These are phyloP conservation scores for Microascus cirrosus DNA, from an alignment of 2,329 filamentous ascomycete species.

Conservation along the genomic window DNA sequence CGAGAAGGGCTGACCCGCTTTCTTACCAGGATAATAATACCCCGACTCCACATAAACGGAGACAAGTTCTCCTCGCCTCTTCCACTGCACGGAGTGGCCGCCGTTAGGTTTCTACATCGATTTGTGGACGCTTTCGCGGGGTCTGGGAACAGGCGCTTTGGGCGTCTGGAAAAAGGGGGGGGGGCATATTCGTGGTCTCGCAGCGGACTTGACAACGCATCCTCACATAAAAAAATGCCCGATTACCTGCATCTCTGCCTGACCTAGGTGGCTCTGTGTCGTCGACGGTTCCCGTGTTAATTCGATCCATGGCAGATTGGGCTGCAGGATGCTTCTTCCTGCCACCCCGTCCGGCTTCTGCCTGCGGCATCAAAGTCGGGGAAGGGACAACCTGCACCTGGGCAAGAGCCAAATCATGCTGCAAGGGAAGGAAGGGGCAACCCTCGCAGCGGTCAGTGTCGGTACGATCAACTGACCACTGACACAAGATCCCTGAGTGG, in stretches of 20 bases:
- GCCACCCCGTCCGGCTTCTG: background rate
- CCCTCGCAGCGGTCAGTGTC: background rate
- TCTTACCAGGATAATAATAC: background rate
- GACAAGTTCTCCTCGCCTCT: background rate
- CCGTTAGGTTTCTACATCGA: background rate
- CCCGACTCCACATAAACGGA: background rate
- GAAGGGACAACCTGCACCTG: background rate
- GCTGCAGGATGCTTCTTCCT: background rate
- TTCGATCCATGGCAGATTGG: background rate
- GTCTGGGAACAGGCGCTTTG: background rate
- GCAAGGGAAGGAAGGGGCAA: background rate
- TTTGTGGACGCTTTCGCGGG: background rate
- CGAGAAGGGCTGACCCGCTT: background rate
- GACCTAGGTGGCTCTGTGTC: background rate
- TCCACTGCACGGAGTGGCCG: background rate
- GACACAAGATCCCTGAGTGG: background rate
- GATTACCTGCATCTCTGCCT: conserved; percentile 7
- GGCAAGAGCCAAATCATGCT: background rate
- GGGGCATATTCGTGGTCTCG: background rate
- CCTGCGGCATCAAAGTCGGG: background rate
- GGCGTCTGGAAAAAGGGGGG: background rate
- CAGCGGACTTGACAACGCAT: conserved; percentile 5
- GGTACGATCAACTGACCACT: background rate
- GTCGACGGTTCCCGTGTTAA: background rate
- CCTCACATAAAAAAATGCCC: conserved; percentile 6